A percentile compares a stretch with the other conserved stretches of the same genome.
phyloP scores from a whole-genome alignment of 2,329 filamentous ascomycete species.

The Cyclaneusma minus region DNA sequence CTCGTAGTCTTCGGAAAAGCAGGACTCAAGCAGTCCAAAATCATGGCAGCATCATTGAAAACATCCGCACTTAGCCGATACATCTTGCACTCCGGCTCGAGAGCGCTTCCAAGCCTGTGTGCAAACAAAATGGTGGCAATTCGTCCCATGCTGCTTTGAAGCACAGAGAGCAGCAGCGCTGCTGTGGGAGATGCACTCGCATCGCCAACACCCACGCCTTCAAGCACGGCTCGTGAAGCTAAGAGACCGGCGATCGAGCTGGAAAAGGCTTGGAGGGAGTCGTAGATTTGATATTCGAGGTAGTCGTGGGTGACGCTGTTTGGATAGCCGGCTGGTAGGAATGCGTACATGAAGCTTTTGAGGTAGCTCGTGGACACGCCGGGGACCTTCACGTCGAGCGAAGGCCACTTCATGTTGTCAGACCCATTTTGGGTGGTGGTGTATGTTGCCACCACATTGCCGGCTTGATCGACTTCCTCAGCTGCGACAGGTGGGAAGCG shows the following conservation, averaged over 20 bases:
- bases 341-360: conserved; percentile 35
- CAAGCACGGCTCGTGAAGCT: conserved; percentile 49
- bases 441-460: conserved; percentile 18
- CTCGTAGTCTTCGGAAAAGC: conserved; percentile 40
- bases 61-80: conserved; percentile 55
- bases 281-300: conserved; percentile 34
- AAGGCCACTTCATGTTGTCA: too few species aligned
- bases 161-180: conserved; percentile 47
- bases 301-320: conserved; percentile 59
- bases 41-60: conserved; percentile 55
- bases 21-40: conserved; percentile 55
- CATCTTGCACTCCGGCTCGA: conserved; percentile 60
- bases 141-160: conserved; percentile 49
- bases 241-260: conserved; percentile 49
- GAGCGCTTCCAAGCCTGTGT: conserved; percentile 46
- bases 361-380: not conserved
- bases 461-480: conserved; percentile 16
- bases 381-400: too few species aligned
- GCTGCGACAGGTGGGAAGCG: conserved; percentile 7
- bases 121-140: conserved; percentile 58
- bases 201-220: conserved; percentile 56
- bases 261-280: conserved; percentile 50
- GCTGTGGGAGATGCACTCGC: conserved; percentile 46
- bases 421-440: conserved; percentile 5
- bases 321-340: conserved; percentile 54